These are phyloP conservation scores for Candida peoriensis DNA, from an alignment of 805 yeast species.

Conservation along the genomic window DNA sequence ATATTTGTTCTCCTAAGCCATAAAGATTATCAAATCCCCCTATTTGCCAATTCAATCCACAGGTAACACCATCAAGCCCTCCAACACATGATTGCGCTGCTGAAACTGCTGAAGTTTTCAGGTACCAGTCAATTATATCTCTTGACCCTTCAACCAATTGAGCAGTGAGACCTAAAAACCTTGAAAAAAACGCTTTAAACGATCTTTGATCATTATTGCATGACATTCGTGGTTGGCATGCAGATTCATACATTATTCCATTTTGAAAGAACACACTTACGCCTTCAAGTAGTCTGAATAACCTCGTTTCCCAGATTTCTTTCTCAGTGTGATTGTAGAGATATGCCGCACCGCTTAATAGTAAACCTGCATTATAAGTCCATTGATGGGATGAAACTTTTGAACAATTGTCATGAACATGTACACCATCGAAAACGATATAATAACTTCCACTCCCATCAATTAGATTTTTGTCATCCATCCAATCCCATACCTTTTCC, in stretches of 20 bases:
- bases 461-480: constrained; percentile 41
- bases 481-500: constrained; percentile 77
- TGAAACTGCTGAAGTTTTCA: constrained; percentile 52
- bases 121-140: constrained; percentile 26
- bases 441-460: constrained; percentile 26
- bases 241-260: constrained; percentile 69
- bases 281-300: constrained; percentile 51
- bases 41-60: constrained; percentile 77
- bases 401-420: constrained; percentile 54
- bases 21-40: constrained; percentile 66
- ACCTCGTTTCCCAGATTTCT: constrained; percentile 59
- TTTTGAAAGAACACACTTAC: constrained; percentile 49
- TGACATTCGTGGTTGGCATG: constrained; percentile 59
- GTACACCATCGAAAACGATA: constrained; percentile 65
- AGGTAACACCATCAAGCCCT: constrained; percentile 82
- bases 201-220: constrained; percentile 89
- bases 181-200: constrained; percentile 79
- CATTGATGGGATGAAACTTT: constrained; percentile 58
- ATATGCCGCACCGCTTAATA: constrained; percentile 77
- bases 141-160: constrained; percentile 56
- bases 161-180: constrained; percentile 73
- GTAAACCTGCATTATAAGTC: constrained; percentile 83
- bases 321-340: constrained; percentile 69
- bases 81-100: constrained; percentile 85
- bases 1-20: constrained; percentile 90